Base-by-base conservation (phyloP, 345 rosid genomes). In the Eucalyptus erythrocorys region DNA sequence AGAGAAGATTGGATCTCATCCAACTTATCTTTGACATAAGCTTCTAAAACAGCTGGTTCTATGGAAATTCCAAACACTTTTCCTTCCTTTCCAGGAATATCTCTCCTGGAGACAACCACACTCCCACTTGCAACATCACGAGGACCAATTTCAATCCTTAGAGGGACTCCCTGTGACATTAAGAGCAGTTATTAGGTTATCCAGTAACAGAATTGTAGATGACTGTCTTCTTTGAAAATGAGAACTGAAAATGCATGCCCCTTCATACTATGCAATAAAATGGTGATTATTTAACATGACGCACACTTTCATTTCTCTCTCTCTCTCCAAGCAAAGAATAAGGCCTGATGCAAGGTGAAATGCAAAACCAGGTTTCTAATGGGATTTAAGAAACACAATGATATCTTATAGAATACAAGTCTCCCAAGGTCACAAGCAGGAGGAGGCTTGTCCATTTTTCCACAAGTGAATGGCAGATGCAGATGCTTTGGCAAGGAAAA, bases 81-180 rank as follows among this genome's bases (percentile, higher is more conserved):
- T 45, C 99, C 99, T 90, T 94, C 92, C 92, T 96, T 96, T 88
- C 99, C 99, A 48, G 98, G 99, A 91, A 96, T 86, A 92, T 96
- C 98, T 88, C 99, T 96, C 91, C 99, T 95, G 32, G 98, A 95
- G 88, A 96, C 94, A 87, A 97, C 99, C 85, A 96, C 98, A 90
- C 93, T 94, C 87, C 92, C 93, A 88, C 95, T 96, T 30, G 97
- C 93, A 88, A 95, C 99, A 91, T 97, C 99, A 17, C 97, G 95
- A 64, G 98, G 99, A 92, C 99, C 98, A 89, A 98, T 95, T 92
- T 98, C 99, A 89, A 98, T 94, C 91, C 99, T 93, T 64, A 97
- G 53, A 88, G 99, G 99, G 34, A 96, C 93, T 64, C 99, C 99
- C 98, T 97, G 81, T 43, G 87, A 86, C 57, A 91, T 19, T 32